These are phyloP conservation scores for Exsudoporus frostii DNA, from an alignment of 768 basidiomycete species.

Conservation along the genomic window DNA sequence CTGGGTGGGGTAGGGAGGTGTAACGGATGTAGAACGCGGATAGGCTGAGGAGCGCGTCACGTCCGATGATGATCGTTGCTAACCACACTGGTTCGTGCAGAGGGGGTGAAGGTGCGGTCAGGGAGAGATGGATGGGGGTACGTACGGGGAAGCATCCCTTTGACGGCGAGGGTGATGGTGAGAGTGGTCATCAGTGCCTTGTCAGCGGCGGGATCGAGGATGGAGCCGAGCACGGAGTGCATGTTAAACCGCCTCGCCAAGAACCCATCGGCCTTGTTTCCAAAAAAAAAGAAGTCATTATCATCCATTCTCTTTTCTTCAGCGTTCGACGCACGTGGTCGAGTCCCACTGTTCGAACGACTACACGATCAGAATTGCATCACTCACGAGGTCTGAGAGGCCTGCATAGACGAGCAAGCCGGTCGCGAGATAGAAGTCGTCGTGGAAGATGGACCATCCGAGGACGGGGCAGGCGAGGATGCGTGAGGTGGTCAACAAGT, in stretches of 20 bases:
- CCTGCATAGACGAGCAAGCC: conserved; percentile 86
- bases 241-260: conserved; percentile 84
- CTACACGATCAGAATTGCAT: neutral
- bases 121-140: conserved; percentile 6
- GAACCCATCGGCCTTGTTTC: conserved; percentile 79
- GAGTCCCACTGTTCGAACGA: conserved; percentile 2
- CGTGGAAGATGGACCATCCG: conserved; percentile 85
- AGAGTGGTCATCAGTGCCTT: conserved; percentile 94
- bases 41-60: conserved; percentile 81
- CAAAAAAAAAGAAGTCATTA: neutral
- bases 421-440: conserved; percentile 78
- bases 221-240: conserved; percentile 89
- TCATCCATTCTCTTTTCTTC: neutral
- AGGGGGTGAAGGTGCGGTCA: neutral
- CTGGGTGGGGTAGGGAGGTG: conserved; percentile 82
- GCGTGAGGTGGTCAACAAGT: conserved; percentile 82
- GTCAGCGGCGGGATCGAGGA: conserved; percentile 96
- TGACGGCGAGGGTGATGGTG: conserved; percentile 80
- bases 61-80: conserved; percentile 80
- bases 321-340: neutral
- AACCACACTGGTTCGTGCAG: conserved; percentile 62
- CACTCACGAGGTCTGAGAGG: conserved; percentile 82
- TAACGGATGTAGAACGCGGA: conserved; percentile 94
- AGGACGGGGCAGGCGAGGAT: conserved; percentile 87
- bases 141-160: conserved; percentile 79